These are phyloP conservation scores for Viola odorata DNA, from an alignment of 345 rosid species.

Conservation along the genomic window DNA sequence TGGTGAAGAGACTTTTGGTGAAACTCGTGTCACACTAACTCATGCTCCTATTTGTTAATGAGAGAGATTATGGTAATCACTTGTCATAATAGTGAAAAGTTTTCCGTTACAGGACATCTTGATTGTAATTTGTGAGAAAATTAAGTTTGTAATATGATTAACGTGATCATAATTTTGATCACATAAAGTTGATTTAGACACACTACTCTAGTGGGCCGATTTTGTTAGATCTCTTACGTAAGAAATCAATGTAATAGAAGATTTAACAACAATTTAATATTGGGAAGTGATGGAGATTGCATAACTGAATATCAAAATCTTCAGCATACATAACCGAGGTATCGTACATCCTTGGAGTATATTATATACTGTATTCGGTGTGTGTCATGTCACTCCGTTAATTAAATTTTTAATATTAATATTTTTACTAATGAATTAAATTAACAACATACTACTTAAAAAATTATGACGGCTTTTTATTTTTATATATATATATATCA, in stretches of 20 bases:
- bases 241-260: constrained; percentile 47
- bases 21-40: constrained; percentile 10
- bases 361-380: too few relatives aligned
- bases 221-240: constrained; percentile 38
- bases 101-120: constrained; percentile 44
- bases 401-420: too few relatives aligned
- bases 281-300: constrained; percentile 44
- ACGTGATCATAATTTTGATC: constrained; percentile 28
- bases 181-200: constrained; percentile 59
- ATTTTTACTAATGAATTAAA: too few relatives aligned
- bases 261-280: constrained; percentile 29
- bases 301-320: constrained; percentile 29
- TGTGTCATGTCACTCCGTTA: too few relatives aligned
- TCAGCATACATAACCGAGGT: too few relatives aligned
- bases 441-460: too few relatives aligned
- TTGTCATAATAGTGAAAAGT: constrained; percentile 38
- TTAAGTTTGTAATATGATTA: constrained; percentile 46
- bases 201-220: constrained; percentile 31
- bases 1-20: constrained; percentile 4
- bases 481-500: too few relatives aligned
- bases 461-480: too few relatives aligned
- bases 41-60: constrained; percentile 16
- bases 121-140: constrained; percentile 33
- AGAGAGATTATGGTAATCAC: constrained; percentile 45
- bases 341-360: too few relatives aligned